Evolutionary conservation across 148 eudicot genomes (phyloP).

Genomic region (Suaeda aralocaspica): DNA sequence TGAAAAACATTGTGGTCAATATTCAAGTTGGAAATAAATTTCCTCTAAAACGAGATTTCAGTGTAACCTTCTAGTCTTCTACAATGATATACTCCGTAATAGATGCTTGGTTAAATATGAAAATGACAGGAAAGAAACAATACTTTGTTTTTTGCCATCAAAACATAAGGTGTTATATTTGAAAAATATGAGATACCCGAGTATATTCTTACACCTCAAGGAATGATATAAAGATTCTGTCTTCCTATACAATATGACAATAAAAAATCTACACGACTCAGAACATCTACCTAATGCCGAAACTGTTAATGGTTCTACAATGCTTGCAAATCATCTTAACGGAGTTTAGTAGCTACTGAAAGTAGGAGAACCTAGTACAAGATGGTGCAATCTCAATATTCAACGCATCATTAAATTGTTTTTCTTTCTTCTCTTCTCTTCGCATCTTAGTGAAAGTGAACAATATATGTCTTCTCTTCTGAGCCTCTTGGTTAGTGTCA

Average conservation of each 20-base stretch:
- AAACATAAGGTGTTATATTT: background rate
- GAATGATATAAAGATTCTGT: too few species aligned
- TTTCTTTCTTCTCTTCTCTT: too few species aligned
- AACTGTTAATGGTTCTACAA: background rate
- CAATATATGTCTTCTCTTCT: background rate
- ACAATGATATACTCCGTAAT: too few species aligned
- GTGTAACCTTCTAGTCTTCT: too few species aligned
- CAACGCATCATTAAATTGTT: too few species aligned
- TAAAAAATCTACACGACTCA: background rate
- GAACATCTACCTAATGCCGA: background rate
- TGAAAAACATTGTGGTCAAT: too few species aligned
- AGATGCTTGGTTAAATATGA: too few species aligned
- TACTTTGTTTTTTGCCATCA: background rate
- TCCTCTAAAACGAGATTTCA: too few species aligned
- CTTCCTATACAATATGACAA: background rate
- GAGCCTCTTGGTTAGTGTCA: slow-evolving; percentile 17
- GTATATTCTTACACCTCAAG: background rate
- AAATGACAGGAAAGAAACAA: too few species aligned
- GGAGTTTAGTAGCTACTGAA: background rate
- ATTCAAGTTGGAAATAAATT: too few species aligned
- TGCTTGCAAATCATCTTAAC: background rate
- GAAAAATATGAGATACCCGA: background rate
- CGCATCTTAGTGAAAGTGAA: too few species aligned
- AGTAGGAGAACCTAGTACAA: background rate
- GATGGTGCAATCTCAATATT: too few species aligned